Evolutionary conservation across 495 filamentous ascomycete species (phyloP).

Genomic region (Penicillium salamii): DNA sequence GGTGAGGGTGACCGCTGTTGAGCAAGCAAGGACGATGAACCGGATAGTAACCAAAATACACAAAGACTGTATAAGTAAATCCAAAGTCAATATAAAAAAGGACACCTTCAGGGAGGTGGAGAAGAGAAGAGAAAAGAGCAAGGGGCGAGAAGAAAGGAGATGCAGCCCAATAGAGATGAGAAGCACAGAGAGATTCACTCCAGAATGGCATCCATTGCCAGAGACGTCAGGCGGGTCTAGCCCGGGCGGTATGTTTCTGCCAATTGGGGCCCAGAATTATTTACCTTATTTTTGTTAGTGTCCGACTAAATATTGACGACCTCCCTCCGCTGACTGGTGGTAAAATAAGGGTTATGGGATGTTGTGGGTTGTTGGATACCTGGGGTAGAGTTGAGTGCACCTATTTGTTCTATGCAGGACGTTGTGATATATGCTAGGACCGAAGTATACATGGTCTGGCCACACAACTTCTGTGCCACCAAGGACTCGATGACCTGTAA

Average conservation of each 20-base stretch:
- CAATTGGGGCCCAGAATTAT: conserved; percentile 10
- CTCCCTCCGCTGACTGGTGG: too few species aligned
- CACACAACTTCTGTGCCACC: conserved; percentile 5
- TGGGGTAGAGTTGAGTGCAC: neutral
- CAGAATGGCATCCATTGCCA: conserved; percentile 29
- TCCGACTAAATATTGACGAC: neutral
- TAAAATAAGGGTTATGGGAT: too few species aligned
- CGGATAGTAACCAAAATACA: conserved; percentile 3
- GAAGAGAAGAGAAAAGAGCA: conserved; percentile 19
- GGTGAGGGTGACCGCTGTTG: conserved; percentile 4
- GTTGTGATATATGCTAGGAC: conserved; percentile 2
- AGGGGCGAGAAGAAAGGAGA: conserved; percentile 17
- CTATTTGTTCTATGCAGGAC: neutral
- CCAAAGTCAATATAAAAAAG: neutral
- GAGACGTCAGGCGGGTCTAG: conserved; percentile 32
- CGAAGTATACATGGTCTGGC: conserved; percentile 5
- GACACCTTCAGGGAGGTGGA: conserved; percentile 1
- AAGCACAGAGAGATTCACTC: conserved; percentile 14
- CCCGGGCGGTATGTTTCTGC: conserved; percentile 25
- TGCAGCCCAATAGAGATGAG: conserved; percentile 15
- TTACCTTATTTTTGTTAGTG: conserved; percentile 6
- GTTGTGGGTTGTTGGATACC: too few species aligned
- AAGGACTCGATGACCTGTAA: neutral
- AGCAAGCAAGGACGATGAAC: conserved; percentile 8
- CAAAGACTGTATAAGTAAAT: neutral